These are phyloP conservation scores for Colletotrichum sp. DNA, from an alignment of 2,329 filamentous ascomycete species.

Conservation along the genomic window DNA sequence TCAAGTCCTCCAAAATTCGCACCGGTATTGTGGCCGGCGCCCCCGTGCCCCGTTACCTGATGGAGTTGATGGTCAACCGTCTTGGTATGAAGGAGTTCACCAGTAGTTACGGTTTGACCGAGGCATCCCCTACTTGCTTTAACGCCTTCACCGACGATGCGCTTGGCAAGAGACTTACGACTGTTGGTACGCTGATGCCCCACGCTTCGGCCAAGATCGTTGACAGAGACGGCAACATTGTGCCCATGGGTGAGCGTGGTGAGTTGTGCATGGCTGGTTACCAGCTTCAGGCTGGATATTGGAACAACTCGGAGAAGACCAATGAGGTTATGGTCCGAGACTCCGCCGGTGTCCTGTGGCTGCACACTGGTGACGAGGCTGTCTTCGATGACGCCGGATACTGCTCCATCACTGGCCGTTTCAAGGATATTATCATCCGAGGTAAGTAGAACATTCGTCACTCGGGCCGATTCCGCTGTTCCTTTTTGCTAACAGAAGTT, in stretches of 20 bases:
- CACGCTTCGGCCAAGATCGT: slow-evolving; percentile 81
- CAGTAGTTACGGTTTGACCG: slow-evolving; percentile 75
- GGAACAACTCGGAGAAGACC: slow-evolving; percentile 77
- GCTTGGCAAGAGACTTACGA: slow-evolving; percentile 69
- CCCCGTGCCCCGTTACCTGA: slow-evolving; percentile 75
- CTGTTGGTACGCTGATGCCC: slow-evolving; percentile 78
- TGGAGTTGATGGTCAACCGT: slow-evolving; percentile 73
- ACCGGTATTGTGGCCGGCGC: slow-evolving; percentile 83
- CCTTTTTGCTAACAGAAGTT: slow-evolving; percentile 20
- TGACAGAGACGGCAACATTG: slow-evolving; percentile 66
- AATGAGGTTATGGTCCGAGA: slow-evolving; percentile 62
- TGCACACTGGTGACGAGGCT: slow-evolving; percentile 72
- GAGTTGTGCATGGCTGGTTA: slow-evolving; percentile 83
- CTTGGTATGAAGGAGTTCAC: slow-evolving; percentile 80
- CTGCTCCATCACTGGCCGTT: slow-evolving; percentile 75
- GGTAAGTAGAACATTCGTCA: slow-evolving; percentile 42
- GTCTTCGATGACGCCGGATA: slow-evolving; percentile 72
- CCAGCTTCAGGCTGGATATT: slow-evolving; percentile 71
- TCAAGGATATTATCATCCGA: slow-evolving; percentile 82
- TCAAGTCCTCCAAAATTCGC: slow-evolving; percentile 60
- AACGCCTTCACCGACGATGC: slow-evolving; percentile 79
- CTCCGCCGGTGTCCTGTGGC: slow-evolving; percentile 62
- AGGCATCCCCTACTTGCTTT: slow-evolving; percentile 81
- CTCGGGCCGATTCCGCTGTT: neutral
- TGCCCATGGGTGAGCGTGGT: slow-evolving; percentile 71